Evolutionary conservation across 2,329 filamentous ascomycete species (phyloP).

Genomic region (Colletotrichum liaoningense): DNA sequence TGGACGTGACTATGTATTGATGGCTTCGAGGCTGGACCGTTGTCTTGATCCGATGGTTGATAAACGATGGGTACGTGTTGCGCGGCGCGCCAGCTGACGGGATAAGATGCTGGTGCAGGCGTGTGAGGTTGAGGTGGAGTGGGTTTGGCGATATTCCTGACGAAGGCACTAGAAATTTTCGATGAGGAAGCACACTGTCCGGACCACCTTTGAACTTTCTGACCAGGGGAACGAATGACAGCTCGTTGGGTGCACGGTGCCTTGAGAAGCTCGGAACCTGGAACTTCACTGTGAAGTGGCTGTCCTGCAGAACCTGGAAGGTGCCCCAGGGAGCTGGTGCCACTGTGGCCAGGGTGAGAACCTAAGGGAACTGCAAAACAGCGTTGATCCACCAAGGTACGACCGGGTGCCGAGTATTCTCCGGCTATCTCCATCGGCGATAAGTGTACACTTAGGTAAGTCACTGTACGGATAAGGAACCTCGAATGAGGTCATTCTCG

Average conservation of each 20-base stretch:
- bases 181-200: conserved; percentile 10
- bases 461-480: not conserved
- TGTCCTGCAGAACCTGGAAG: not conserved
- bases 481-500: conserved; percentile 25
- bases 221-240: not conserved
- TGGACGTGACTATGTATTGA: not conserved
- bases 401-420: conserved; percentile 19
- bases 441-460: not conserved
- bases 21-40: not conserved
- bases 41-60: not conserved
- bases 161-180: conserved; percentile 36
- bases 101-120: conserved; percentile 9
- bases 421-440: not conserved
- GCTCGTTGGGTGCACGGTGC: not conserved
- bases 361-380: not conserved
- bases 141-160: conserved; percentile 27
- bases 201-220: conserved; percentile 1
- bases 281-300: not conserved
- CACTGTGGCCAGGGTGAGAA: not conserved
- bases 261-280: not conserved
- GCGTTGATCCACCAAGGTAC: not conserved
- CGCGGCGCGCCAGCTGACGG: conserved; percentile 4
- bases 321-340: not conserved
- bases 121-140: conserved; percentile 19
- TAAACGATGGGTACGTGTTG: not conserved